Conservation (phyloP, 2,329 filamentous ascomycete genomes). For the Penicillium brasilianum region DNA sequence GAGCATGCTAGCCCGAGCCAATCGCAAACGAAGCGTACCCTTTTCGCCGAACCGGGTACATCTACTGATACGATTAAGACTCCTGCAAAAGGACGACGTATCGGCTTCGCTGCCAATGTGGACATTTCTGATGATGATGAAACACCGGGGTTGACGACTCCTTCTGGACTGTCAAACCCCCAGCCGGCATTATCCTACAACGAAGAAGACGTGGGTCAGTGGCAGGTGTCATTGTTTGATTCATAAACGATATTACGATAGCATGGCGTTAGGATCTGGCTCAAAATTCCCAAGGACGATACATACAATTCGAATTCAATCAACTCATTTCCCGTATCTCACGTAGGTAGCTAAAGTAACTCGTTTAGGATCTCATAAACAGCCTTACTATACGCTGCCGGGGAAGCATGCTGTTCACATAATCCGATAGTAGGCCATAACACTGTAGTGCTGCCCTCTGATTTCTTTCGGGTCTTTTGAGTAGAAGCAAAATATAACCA, state of each 20-base stretch:
- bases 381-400: too few relatives aligned
- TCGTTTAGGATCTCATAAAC: too few relatives aligned
- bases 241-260: background rate
- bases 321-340: too few relatives aligned
- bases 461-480: too few relatives aligned
- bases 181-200: background rate
- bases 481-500: too few relatives aligned
- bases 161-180: background rate
- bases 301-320: too few relatives aligned
- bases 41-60: conserved; percentile 6
- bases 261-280: background rate
- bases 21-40: conserved; percentile 1
- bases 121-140: background rate
- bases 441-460: too few relatives aligned
- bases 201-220: background rate
- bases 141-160: background rate
- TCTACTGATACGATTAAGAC: background rate
- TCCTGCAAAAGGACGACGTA: conserved; percentile 6
- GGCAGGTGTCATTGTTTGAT: background rate
- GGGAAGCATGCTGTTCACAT: too few relatives aligned
- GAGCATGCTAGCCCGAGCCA: background rate
- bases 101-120: conserved; percentile 17
- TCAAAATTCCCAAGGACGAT: background rate
- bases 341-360: too few relatives aligned
- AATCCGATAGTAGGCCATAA: too few relatives aligned